Conservation (phyloP, 331 rosid genomes). For the Phaseolus coccineus region DNA sequence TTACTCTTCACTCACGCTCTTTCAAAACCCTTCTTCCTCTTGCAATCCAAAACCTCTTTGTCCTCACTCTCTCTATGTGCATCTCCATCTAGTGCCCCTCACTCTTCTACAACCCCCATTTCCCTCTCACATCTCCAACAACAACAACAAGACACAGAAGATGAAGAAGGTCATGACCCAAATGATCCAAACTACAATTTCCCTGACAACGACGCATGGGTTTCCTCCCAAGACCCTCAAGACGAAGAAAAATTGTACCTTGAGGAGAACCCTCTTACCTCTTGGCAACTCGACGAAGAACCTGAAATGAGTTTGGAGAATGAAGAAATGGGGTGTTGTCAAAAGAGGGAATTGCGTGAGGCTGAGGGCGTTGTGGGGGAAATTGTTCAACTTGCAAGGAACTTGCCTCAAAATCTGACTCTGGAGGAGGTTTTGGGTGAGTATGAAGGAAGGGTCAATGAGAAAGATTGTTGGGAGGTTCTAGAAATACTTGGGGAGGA, state of each 20-base stretch:
- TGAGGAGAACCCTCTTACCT: constrained; percentile 60
- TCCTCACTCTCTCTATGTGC: constrained; percentile 47
- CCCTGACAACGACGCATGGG: constrained; percentile 57
- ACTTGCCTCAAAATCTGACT: constrained; percentile 64
- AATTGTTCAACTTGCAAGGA: constrained; percentile 69
- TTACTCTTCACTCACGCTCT: constrained; percentile 10
- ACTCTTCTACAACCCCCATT: constrained; percentile 57
- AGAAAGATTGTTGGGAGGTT: constrained; percentile 65
- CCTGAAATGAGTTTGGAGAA: constrained; percentile 42
- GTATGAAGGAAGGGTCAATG: constrained; percentile 63
- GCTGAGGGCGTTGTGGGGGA: constrained; percentile 62
- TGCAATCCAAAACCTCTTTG: constrained; percentile 47
- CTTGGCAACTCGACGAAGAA: constrained; percentile 62
- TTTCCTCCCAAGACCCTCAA: constrained; percentile 62
- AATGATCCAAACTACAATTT: constrained; percentile 70
- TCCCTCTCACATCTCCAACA: constrained; percentile 65
- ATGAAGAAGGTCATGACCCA: constrained; percentile 32
- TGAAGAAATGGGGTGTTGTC: constrained; percentile 23
- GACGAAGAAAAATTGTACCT: constrained; percentile 58
- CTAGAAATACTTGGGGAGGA: constrained; percentile 66
- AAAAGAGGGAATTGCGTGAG: constrained; percentile 41
- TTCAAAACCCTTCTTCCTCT: constrained; percentile 44
- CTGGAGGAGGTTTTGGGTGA: constrained; percentile 70
- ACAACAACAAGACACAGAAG: constrained; percentile 3
- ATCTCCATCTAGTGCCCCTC: constrained; percentile 39